These are phyloP conservation scores for Tylopilus vinaceipallidus DNA, from an alignment of 768 basidiomycete species.

Conservation along the genomic window DNA sequence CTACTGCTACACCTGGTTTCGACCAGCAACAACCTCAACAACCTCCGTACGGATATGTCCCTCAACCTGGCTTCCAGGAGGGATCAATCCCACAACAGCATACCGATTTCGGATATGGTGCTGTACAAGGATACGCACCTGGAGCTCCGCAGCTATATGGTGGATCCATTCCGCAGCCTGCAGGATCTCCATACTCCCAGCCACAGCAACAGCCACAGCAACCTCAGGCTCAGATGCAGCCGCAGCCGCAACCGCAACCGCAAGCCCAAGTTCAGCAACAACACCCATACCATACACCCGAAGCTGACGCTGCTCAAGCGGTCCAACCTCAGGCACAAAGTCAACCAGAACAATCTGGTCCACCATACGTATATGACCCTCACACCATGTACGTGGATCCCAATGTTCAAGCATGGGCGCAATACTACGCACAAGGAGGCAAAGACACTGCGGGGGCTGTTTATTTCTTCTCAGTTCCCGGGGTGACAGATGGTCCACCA, in stretches of 20 bases:
- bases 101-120: conserved; percentile 21
- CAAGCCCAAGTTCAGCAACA: conserved; percentile 32
- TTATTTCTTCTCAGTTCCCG: conserved; percentile 79
- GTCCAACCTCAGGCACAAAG: conserved; percentile 13
- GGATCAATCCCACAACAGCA: conserved; percentile 27
- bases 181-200: conserved; percentile 32
- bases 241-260: conserved; percentile 26
- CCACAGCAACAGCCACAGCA: conserved; percentile 40
- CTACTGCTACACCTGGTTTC: conserved; percentile 34
- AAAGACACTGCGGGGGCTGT: conserved; percentile 70
- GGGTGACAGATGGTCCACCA: conserved; percentile 50
- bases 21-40: conserved; percentile 42
- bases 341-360: conserved; percentile 33
- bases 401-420: conserved; percentile 84
- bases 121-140: conserved; percentile 22
- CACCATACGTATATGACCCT: conserved; percentile 61
- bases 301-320: conserved; percentile 6
- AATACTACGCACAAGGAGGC: conserved; percentile 82
- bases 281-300: conserved; percentile 16
- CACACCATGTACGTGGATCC: conserved; percentile 67
- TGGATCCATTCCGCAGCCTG: conserved; percentile 24
- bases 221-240: conserved; percentile 30
- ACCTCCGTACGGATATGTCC: conserved; percentile 26
- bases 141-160: conserved; percentile 22
- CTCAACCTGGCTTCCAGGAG: conserved; percentile 26